Conservation (phyloP, 345 rosid genomes). For the Diplotaxis tenuifolia region DNA sequence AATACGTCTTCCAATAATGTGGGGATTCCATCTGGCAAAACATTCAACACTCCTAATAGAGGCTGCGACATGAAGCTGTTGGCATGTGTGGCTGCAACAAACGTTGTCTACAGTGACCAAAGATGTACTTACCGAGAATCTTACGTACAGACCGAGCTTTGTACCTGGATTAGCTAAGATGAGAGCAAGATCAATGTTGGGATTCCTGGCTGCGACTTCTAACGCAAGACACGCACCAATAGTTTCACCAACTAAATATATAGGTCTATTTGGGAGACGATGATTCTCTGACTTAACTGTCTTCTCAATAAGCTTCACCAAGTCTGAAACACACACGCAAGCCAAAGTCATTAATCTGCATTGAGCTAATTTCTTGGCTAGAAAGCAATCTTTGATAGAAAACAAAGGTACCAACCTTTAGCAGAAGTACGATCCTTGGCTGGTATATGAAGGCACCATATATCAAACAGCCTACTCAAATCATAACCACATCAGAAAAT, state of each 20-base stretch:
- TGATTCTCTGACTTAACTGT: conserved; percentile 41
- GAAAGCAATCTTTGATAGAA: not conserved
- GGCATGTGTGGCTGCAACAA: conserved; percentile 45
- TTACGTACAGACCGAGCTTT: not conserved
- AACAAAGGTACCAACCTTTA: conserved; percentile 47
- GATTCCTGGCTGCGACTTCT: conserved; percentile 55
- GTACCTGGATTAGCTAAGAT: conserved; percentile 62
- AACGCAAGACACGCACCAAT: conserved; percentile 61
- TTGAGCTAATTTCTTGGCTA: not conserved
- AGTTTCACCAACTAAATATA: conserved; percentile 61
- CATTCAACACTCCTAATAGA: conserved; percentile 41
- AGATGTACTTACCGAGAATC: not conserved
- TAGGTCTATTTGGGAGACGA: conserved; percentile 47
- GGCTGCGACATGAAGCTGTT: conserved; percentile 41
- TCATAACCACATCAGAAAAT: not conserved
- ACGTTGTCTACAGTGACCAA: not conserved
- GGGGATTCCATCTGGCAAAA: conserved; percentile 41
- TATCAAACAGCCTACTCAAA: conserved; percentile 58
- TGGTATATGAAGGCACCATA: conserved; percentile 74
- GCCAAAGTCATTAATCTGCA: not conserved
- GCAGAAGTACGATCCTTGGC: conserved; percentile 54
- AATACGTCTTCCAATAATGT: conserved; percentile 38
- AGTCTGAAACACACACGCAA: conserved; percentile 34
- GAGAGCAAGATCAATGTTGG: conserved; percentile 46
- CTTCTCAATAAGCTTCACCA: conserved; percentile 50